Evolutionary conservation across 352 stramenopile species (phyloP), one percentile per base, ranked within the genome.

Genomic region (Globisporangium radiosum): DNA sequence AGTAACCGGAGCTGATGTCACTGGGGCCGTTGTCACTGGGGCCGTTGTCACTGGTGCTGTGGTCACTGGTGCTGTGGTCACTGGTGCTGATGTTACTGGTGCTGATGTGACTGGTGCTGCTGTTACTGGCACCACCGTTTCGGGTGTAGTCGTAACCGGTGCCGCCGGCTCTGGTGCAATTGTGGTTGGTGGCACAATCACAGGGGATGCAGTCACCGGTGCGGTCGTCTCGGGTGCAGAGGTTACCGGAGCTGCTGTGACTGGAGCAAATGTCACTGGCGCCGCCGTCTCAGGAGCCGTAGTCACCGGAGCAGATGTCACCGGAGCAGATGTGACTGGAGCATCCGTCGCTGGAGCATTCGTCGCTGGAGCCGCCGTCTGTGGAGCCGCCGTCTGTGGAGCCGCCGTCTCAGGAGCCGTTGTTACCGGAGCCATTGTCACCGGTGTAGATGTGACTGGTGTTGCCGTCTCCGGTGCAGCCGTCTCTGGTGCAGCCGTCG

Each of bases 1-100:
- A n/a, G n/a, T n/a, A n/a, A n/a, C n/a, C n/a, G n/a, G n/a, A n/a
- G 57, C 39, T 39, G 52, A 19, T 50, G 65, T 48, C 17, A 38
- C 11, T 43, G 56, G 4, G 36, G 47, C n/a, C n/a, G n/a, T n/a
- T 63, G 58, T 55, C 52, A 39, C 11, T 3, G 63, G 58, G 14
- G 56, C 51, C n/a, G 37, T 45, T 0, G 57, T 60, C 4, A 54
- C 14, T 33, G 39, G 58, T 25, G 47, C 48, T 14, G 13, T 6
- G 7, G 39, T 57, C 17, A 19, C 17, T 14, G 53, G 47, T 1
- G 40, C 33, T 2, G 52, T 42, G 10, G 49, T 44, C 36, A 48
- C 44, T 58, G 40, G 25, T 5, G 55, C 14, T 50, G 47, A n/a
- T 15, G 37, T 38, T 48, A 57, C 19, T 38, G 47, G 37, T 19